Conservation (phyloP, 2,329 filamentous ascomycete species). For the Amesomyces nigricolor region DNA sequence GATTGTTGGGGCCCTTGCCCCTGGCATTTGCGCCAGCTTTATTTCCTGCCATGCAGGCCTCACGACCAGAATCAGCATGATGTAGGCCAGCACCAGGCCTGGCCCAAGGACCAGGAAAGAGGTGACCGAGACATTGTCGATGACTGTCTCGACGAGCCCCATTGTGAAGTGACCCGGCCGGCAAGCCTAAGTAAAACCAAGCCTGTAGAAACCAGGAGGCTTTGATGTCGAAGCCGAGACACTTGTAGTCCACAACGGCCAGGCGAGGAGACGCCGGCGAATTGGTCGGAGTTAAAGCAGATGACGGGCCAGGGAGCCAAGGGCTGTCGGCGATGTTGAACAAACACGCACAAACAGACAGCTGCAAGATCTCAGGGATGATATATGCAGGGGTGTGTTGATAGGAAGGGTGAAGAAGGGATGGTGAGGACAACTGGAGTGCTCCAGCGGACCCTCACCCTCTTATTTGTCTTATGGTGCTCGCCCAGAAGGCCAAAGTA, state of each 20-base stretch:
- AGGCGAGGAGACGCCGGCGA: too few species aligned
- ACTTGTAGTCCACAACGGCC: too few species aligned
- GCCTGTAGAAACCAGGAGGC: neutral
- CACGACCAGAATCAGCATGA: slow-evolving; percentile 34
- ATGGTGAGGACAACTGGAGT: neutral
- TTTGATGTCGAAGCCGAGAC: too few species aligned
- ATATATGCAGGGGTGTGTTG: neutral
- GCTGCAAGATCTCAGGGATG: neutral
- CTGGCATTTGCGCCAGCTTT: slow-evolving; percentile 41
- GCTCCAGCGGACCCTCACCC: neutral
- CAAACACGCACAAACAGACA: neutral
- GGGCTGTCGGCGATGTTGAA: neutral
- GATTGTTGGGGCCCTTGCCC: slow-evolving; percentile 37
- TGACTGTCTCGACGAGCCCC: slow-evolving; percentile 45
- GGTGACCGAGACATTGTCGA: slow-evolving; percentile 41
- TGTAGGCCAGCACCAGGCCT: slow-evolving; percentile 29
- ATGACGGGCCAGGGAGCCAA: neutral
- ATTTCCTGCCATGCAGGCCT: slow-evolving; percentile 37
- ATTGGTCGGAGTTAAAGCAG: neutral
- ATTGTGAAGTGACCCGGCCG: slow-evolving; percentile 30
- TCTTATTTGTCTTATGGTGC: neutral
- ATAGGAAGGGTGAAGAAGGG: neutral
- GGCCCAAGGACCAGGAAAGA: slow-evolving; percentile 35
- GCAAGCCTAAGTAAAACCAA: neutral
- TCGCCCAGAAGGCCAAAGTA: neutral